Evolutionary conservation across 2,329 filamentous ascomycete genomes (phyloP).

Genomic region (Aotearoamyces nothofagi): DNA sequence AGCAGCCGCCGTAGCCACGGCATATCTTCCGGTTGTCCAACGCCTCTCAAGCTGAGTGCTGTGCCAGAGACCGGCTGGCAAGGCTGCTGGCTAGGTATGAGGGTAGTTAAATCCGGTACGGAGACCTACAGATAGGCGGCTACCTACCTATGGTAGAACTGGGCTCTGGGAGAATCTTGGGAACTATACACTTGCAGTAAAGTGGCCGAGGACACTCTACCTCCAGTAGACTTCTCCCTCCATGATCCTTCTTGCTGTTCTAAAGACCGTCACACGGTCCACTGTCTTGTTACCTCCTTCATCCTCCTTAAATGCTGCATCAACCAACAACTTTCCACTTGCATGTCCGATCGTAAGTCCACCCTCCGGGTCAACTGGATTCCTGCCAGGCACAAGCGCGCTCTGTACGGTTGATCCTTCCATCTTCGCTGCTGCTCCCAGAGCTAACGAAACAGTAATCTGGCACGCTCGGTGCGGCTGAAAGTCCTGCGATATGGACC

Average conservation of each 20-base stretch:
- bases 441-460: slow-evolving; percentile 34
- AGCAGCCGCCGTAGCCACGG: too few relatives aligned
- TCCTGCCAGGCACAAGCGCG: slow-evolving; percentile 9
- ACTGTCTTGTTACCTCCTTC: slow-evolving; percentile 21
- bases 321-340: slow-evolving; percentile 28
- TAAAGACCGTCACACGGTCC: slow-evolving; percentile 29
- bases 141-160: too few relatives aligned
- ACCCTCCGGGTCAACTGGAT: slow-evolving; percentile 16
- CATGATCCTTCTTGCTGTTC: slow-evolving; percentile 31
- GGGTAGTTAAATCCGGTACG: too few relatives aligned
- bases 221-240: slow-evolving; percentile 28
- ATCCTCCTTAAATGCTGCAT: slow-evolving; percentile 22
- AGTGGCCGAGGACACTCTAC: neutral
- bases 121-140: too few relatives aligned
- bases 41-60: too few relatives aligned
- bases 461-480: slow-evolving; percentile 41
- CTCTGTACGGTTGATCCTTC: slow-evolving; percentile 23
- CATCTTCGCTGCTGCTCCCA: slow-evolving; percentile 30
- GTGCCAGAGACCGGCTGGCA: too few relatives aligned
- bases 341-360: slow-evolving; percentile 28
- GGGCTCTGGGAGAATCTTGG: too few relatives aligned
- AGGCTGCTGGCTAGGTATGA: too few relatives aligned
- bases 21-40: too few relatives aligned
- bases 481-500: slow-evolving; percentile 37
- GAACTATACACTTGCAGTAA: too few relatives aligned